phyloP scores from a whole-genome alignment of 2,329 filamentous ascomycete species.

The Colletotrichum abscissum region DNA sequence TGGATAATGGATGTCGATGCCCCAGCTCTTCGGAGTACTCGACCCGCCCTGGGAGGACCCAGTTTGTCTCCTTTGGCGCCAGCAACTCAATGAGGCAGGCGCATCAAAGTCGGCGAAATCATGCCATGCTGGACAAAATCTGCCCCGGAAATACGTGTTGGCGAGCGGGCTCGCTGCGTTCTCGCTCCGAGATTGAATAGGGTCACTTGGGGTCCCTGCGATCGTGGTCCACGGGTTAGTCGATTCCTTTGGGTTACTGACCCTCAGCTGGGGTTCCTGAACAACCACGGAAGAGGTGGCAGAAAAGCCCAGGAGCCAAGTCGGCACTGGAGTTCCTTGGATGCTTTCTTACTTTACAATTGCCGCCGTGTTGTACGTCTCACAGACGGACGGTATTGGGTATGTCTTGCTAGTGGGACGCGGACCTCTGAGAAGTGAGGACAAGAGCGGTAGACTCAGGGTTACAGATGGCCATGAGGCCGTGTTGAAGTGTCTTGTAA shows the following conservation, averaged over 20 bases:
- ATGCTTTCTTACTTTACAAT: background rate
- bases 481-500: conserved; percentile 4
- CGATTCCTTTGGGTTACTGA: too few species aligned
- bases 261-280: background rate
- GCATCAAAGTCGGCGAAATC: conserved; percentile 1
- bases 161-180: conserved; percentile 11
- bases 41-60: conserved; percentile 19
- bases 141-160: conserved; percentile 2
- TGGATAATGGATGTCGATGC: background rate
- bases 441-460: too few species aligned
- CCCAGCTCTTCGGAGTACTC: conserved; percentile 4
- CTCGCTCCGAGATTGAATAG: background rate
- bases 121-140: conserved; percentile 6
- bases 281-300: background rate
- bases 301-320: conserved; percentile 23
- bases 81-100: conserved; percentile 18
- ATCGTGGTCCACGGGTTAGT: background rate
- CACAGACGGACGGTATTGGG: too few species aligned
- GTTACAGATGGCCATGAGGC: background rate
- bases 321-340: conserved; percentile 12
- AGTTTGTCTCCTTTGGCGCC: conserved; percentile 9
- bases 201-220: background rate
- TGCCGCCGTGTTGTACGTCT: background rate
- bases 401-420: too few species aligned
- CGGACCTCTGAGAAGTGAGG: too few species aligned